These are phyloP conservation scores for Vanderwaltozyma tropicalis DNA, from an alignment of 805 yeast species.

Conservation along the genomic window DNA sequence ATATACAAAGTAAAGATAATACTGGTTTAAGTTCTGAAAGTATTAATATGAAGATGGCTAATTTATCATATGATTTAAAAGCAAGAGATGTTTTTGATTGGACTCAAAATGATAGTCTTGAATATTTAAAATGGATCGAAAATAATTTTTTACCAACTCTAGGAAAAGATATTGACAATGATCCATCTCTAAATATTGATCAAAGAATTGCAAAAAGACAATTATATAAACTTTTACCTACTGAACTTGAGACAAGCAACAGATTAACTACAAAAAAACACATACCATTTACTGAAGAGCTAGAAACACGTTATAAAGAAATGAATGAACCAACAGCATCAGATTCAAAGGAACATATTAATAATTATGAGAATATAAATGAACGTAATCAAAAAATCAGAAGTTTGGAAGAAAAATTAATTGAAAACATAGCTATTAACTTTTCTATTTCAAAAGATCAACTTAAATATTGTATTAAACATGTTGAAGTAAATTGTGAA, in stretches of 20 bases:
- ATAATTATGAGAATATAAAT: not conserved
- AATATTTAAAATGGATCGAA: conserved; percentile 25
- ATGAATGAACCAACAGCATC: conserved; percentile 8
- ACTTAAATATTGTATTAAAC: conserved; percentile 6
- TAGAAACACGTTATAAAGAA: conserved; percentile 18
- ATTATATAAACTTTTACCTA: conserved; percentile 21
- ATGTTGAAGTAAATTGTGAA: conserved; percentile 7
- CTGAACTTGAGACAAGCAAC: not conserved
- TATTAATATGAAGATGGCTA: conserved; percentile 4
- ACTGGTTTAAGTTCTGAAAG: conserved; percentile 1
- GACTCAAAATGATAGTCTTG: conserved; percentile 12
- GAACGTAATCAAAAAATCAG: not conserved
- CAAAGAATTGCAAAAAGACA: conserved; percentile 23
- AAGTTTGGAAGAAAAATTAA: conserved; percentile 10
- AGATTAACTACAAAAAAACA: not conserved
- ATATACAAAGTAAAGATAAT: not conserved
- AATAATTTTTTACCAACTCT: conserved; percentile 12
- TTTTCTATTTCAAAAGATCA: conserved; percentile 11
- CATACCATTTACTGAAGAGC: conserved; percentile 12
- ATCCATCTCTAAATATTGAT: conserved; percentile 16
- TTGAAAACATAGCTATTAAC: conserved; percentile 6
- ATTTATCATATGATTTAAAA: conserved; percentile 3
- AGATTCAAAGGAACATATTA: not conserved
- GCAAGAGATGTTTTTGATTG: conserved; percentile 10
- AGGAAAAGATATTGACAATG: conserved; percentile 3